Evolutionary conservation across 139 green algal species (phyloP).

Genomic region (Edaphochlamys debaryana): DNA sequence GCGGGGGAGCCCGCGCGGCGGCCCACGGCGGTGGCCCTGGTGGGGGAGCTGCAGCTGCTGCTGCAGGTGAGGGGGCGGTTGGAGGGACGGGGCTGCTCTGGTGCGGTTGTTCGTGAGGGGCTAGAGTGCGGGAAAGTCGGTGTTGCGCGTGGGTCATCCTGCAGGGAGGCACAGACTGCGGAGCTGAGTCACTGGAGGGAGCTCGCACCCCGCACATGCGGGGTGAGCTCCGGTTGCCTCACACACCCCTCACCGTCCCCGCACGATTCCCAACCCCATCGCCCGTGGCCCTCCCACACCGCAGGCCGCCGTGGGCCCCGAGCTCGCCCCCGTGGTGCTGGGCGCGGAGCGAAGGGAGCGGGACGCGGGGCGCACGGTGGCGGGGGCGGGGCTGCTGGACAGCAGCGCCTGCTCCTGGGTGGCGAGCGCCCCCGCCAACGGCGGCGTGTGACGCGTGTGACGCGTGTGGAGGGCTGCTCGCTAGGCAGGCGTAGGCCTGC

Average conservation of each 20-base stretch:
- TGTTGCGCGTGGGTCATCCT: not conserved
- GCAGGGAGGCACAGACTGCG: not conserved
- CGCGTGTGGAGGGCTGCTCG: too few relatives aligned
- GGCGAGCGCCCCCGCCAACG: too few relatives aligned
- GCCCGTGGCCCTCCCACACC: too few relatives aligned
- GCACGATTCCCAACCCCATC: not conserved
- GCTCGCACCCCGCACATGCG: too few relatives aligned
- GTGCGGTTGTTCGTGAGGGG: not conserved
- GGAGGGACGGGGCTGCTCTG: not conserved
- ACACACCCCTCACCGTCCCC: not conserved
- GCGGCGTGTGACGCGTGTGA: too few relatives aligned
- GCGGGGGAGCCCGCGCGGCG: not conserved
- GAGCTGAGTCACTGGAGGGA: not conserved
- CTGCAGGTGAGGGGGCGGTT: not conserved
- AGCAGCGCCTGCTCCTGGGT: too few relatives aligned
- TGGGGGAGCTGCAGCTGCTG: not conserved
- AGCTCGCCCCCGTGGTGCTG: conserved; percentile 12
- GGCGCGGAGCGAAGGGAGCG: conserved; percentile 6
- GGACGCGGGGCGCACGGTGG: conserved; percentile 4
- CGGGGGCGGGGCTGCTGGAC: not conserved
- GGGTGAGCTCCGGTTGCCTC: not conserved
- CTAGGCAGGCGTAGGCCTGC: too few relatives aligned
- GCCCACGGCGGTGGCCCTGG: not conserved
- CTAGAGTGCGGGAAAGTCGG: too few relatives aligned
- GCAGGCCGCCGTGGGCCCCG: not conserved